These are phyloP conservation scores for Syzygium aqueum DNA, from an alignment of 345 rosid species.

Conservation along the genomic window DNA sequence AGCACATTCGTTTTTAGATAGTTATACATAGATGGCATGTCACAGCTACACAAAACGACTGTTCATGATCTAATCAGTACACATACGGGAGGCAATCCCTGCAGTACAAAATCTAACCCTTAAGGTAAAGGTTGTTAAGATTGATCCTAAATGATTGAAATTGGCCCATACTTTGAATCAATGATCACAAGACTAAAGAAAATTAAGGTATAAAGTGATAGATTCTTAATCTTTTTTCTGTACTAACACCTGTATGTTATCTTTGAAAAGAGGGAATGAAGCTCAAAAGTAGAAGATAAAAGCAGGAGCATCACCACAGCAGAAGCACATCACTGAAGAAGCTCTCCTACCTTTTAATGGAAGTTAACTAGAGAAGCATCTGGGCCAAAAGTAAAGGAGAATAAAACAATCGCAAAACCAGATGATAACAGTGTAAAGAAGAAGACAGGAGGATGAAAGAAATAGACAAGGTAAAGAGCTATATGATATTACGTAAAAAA, in stretches of 20 bases:
- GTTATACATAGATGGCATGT: too few relatives aligned
- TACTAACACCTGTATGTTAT: neutral
- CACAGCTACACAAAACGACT: too few relatives aligned
- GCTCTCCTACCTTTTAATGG: neutral
- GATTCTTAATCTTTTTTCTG: neutral
- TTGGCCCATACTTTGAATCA: neutral
- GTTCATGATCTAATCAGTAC: neutral
- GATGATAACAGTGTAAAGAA: neutral
- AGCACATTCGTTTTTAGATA: too few relatives aligned
- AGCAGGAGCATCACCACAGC: neutral
- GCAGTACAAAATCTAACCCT: neutral
- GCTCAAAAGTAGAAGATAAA: neutral
- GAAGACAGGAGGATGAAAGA: neutral
- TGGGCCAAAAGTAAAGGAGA: neutral
- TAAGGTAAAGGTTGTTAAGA: neutral
- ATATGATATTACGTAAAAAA: rapidly evolving
- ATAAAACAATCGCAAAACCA: neutral
- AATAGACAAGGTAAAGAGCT: neutral
- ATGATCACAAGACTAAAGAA: too few relatives aligned
- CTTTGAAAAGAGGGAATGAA: neutral
- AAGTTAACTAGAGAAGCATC: neutral
- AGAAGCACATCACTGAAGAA: neutral
- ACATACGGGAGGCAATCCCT: neutral
- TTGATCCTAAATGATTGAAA: neutral
- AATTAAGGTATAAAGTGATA: neutral